Conservation (phyloP, 163 green algal genomes). For the Chlorella variabilis region DNA sequence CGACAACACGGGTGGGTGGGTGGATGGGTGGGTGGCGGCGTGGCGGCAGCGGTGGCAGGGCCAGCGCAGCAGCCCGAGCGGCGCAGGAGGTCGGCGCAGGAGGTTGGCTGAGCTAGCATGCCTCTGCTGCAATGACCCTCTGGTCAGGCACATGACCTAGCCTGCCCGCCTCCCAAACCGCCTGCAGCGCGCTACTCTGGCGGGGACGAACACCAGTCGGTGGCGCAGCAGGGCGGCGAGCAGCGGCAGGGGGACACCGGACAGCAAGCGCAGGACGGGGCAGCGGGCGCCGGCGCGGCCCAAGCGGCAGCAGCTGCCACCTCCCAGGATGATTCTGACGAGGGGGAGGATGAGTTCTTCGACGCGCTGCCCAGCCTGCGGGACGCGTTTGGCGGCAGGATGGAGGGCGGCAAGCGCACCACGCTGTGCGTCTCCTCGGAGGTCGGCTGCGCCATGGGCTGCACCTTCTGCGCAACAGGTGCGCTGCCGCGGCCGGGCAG, state of each 20-base stretch:
- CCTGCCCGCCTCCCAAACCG: too few species aligned
- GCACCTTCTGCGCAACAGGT: constrained; percentile 25
- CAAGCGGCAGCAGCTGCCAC: not conserved
- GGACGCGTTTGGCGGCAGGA: not conserved
- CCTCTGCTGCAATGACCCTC: too few species aligned
- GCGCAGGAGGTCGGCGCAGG: not conserved
- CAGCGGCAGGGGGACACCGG: not conserved
- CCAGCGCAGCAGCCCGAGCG: not conserved
- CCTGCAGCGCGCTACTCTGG: constrained; percentile 15
- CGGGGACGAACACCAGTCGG: not conserved
- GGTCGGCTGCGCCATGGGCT: constrained; percentile 37
- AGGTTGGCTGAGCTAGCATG: too few species aligned
- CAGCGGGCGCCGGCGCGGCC: not conserved
- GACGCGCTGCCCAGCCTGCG: constrained; percentile 22
- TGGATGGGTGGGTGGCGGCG: not conserved
- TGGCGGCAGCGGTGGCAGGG: not conserved
- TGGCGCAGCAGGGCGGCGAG: not conserved
- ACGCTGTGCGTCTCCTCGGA: constrained; percentile 94
- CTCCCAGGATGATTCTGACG: not conserved
- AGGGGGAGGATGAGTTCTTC: constrained; percentile 8
- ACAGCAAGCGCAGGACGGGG: not conserved
- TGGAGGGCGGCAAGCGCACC: constrained; percentile 44
- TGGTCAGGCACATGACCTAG: too few species aligned
- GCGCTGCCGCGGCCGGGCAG: too few species aligned
- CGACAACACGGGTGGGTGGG: constrained; percentile 66